Evolutionary conservation across 2,329 filamentous ascomycete species (phyloP).

Genomic region (Penicillium verrucosum): DNA sequence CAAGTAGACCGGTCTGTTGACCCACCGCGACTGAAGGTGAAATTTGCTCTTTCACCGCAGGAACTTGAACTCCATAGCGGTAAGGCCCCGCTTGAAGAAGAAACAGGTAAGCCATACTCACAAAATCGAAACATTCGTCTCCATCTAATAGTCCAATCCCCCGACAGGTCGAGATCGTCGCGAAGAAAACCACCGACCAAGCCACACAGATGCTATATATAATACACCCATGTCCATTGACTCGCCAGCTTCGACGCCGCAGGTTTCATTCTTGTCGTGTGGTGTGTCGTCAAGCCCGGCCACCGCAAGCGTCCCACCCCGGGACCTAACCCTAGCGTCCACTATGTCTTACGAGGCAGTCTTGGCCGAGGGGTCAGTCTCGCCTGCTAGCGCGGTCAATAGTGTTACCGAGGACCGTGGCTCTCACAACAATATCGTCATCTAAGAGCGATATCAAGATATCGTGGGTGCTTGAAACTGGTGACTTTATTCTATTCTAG

Average conservation of each 20-base stretch:
- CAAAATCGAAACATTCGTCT: not conserved
- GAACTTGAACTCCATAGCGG: not conserved
- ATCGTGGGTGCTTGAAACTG: not conserved
- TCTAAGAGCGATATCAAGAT: not conserved
- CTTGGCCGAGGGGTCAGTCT: slow-evolving; percentile 12
- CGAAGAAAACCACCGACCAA: slow-evolving; percentile 7
- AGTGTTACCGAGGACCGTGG: not conserved
- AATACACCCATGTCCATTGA: slow-evolving; percentile 2
- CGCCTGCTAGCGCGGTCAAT: slow-evolving; percentile 1
- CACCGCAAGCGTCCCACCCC: slow-evolving; percentile 15
- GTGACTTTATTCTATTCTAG: not conserved
- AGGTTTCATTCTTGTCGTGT: slow-evolving; percentile 11
- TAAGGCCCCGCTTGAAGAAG: not conserved
- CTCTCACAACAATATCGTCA: not conserved
- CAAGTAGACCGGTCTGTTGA: not conserved
- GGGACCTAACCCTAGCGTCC: slow-evolving; percentile 18
- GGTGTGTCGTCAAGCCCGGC: slow-evolving; percentile 14
- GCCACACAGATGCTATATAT: slow-evolving; percentile 1
- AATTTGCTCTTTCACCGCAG: slow-evolving; percentile 5
- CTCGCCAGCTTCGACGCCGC: slow-evolving; percentile 8
- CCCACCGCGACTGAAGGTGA: slow-evolving; percentile 6
- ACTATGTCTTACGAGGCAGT: slow-evolving; percentile 20
- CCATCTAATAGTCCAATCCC: not conserved
- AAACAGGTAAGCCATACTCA: not conserved
- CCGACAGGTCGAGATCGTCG: not conserved